Base-by-base conservation (phyloP, 1,284 basidiomycete species). In the Fomitopsis schrenkii region DNA sequence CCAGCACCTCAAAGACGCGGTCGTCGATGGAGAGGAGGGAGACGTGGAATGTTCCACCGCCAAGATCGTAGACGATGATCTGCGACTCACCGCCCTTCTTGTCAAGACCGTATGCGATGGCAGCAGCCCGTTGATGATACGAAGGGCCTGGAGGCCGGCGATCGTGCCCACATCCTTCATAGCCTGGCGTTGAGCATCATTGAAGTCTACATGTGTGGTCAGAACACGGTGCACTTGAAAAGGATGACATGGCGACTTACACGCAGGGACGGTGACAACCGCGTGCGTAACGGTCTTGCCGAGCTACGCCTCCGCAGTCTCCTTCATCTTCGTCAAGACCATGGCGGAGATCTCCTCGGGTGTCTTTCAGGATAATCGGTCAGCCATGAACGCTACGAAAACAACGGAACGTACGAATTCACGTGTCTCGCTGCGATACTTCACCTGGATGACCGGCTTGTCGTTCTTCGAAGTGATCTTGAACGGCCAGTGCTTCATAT, bases 81-180 rank as follows among this genome's bases (percentile, higher is more conserved):
- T n/a, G n/a, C n/a, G n/a, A n/a, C n/a, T n/a, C n/a, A n/a, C n/a
- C n/a, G n/a, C n/a, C n/a, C n/a, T n/a, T n/a, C n/a, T n/a, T n/a
- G n/a, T n/a, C n/a, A n/a, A n/a, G n/a, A n/a, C n/a, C n/a, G n/a
- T n/a, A n/a, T n/a, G n/a, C n/a, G n/a, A n/a, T n/a, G n/a, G n/a
- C n/a, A n/a, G n/a, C n/a, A n/a, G n/a, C n/a, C n/a, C n/a, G n/a
- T n/a, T n/a, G n/a, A n/a, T n/a, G n/a, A n/a, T n/a, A n/a, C n/a
- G n/a, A n/a, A n/a, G n/a, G n/a, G n/a, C n/a, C n/a, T n/a, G n/a
- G n/a, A n/a, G n/a, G n/a, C n/a, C n/a, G n/a, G n/a, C n/a, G n/a
- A n/a, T 98, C 44, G 91, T 93, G 71, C 97, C 97, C 66, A 97
- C 95, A 73, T 99, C 97, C 83, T 98, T 98, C 78, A 97, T 99